Base-by-base conservation (phyloP, 352 stramenopile species). In the Elongisporangium senticosum region DNA sequence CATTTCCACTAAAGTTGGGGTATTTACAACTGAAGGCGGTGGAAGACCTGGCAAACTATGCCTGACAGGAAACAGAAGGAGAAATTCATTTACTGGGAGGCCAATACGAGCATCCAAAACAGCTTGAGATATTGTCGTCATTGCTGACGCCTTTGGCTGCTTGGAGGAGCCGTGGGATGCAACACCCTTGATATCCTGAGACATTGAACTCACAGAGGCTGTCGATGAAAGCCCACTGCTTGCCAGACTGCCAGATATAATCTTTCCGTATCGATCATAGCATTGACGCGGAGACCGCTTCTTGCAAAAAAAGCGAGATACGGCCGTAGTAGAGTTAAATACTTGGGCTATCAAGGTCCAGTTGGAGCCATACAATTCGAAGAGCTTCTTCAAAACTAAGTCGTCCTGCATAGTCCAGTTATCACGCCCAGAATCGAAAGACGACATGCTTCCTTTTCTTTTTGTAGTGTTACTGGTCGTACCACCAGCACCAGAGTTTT, bases 321-420 rank as follows among this genome's bases (percentile, higher is more conserved):
- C 77, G 1, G 77, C 79, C 6, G 77, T 87, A 21, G 83, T 66
- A 55, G 80, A 77, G 52, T 93, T 93, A 51, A 94, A 79, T 37
- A 93, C 82, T 52, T 96, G 84, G 6, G 86, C 80, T 37, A 96
- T 90, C 13, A 96, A 72, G 51, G 82, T 91, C 86, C 86, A 96
- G 51, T 96, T 96, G 21, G 83, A 77, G 2, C 86, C 86, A 57
- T 96, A 96, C 22, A 91, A 65, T 56, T 94, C 84, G 49, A 92
- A 89, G 13, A 94, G 62, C 65, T 93, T 93, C 67, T 89, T 89
- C 3, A 96, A 66, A 23, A 93, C 65, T 7, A 86, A 65, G 57
- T 96, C 86, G 53, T 94, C 84, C 21, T 87, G 70, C 49, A 77
- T 58, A 47, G 70, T 89, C 86, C 86, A 96, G 11, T 62, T 66